Conservation (phyloP, 148 eudicot genomes). For the Suaeda aralocaspica region DNA sequence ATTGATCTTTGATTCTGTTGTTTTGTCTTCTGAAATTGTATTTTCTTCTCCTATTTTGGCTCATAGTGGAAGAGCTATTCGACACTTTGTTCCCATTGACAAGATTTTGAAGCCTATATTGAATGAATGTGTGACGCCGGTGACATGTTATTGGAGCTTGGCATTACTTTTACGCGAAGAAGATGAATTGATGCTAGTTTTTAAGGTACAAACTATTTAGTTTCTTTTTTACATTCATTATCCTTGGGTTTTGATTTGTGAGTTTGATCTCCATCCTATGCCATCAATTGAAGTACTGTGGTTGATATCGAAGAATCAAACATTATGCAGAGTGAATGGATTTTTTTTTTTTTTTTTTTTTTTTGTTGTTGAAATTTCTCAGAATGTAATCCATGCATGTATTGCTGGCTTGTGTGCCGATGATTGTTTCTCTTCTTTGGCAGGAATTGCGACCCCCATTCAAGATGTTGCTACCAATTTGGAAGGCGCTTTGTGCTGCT, state of each 20-base stretch:
- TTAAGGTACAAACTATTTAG: slow-evolving; percentile 52
- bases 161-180: slow-evolving; percentile 69
- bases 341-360: neutral
- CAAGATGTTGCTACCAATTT: slow-evolving; percentile 62
- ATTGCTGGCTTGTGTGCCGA: neutral
- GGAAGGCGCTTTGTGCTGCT: slow-evolving; percentile 66
- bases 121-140: slow-evolving; percentile 86
- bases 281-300: neutral
- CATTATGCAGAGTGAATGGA: neutral
- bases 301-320: neutral
- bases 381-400: neutral
- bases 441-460: slow-evolving; percentile 74
- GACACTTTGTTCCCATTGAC: slow-evolving; percentile 67
- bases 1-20: neutral
- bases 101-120: slow-evolving; percentile 81
- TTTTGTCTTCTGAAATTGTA: neutral
- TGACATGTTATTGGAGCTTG: slow-evolving; percentile 91
- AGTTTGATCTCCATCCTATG: neutral
- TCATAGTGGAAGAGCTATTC: slow-evolving; percentile 59
- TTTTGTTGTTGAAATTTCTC: neutral
- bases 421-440: slow-evolving; percentile 13
- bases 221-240: slow-evolving; percentile 1
- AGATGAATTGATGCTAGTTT: slow-evolving; percentile 66
- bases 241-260: neutral
- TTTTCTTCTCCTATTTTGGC: slow-evolving; percentile 6